Evolutionary conservation across 1,139 yeast species (phyloP).

Genomic region (Yamadazyma kanchanaburiensis): DNA sequence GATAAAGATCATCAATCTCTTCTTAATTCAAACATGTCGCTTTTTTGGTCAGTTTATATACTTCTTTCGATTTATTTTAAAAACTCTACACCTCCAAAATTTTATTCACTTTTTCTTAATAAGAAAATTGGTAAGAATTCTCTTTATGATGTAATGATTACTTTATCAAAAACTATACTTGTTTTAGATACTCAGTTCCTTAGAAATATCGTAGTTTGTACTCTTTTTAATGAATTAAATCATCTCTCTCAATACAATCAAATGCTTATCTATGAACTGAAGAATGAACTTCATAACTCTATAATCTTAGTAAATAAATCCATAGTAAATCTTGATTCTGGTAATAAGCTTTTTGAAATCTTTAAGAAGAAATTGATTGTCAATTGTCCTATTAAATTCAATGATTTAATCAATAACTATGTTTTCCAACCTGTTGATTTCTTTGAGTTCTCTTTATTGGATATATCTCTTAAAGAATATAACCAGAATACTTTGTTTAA

Average conservation of each 20-base stretch:
- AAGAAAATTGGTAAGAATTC: slow-evolving; percentile 15
- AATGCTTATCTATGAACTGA: slow-evolving; percentile 32
- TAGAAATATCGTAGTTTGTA: slow-evolving; percentile 33
- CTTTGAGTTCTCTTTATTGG: slow-evolving; percentile 39
- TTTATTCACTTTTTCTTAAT: slow-evolving; percentile 32
- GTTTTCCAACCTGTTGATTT: slow-evolving; percentile 33
- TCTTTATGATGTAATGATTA: slow-evolving; percentile 20
- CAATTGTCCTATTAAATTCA: slow-evolving; percentile 43
- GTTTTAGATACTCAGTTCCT: slow-evolving; percentile 22
- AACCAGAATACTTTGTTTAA: slow-evolving; percentile 15
- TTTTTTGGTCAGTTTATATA: slow-evolving; percentile 45
- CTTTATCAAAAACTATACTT: slow-evolving; percentile 24
- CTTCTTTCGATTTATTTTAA: slow-evolving; percentile 36
- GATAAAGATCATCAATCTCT: slow-evolving; percentile 5
- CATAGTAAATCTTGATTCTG: slow-evolving; percentile 20
- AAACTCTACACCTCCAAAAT: slow-evolving; percentile 32
- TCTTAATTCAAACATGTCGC: slow-evolving; percentile 15
- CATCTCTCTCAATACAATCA: slow-evolving; percentile 26
- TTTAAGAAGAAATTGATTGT: slow-evolving; percentile 42
- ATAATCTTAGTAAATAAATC: slow-evolving; percentile 45
- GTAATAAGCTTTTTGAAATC: slow-evolving; percentile 25
- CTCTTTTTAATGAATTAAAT: slow-evolving; percentile 44
- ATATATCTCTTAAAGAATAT: slow-evolving; percentile 38
- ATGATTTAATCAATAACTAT: slow-evolving; percentile 41
- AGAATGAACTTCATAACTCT: slow-evolving; percentile 44